phyloP scores from a whole-genome alignment of 306 rosid genomes.

The Prunus mume region DNA sequence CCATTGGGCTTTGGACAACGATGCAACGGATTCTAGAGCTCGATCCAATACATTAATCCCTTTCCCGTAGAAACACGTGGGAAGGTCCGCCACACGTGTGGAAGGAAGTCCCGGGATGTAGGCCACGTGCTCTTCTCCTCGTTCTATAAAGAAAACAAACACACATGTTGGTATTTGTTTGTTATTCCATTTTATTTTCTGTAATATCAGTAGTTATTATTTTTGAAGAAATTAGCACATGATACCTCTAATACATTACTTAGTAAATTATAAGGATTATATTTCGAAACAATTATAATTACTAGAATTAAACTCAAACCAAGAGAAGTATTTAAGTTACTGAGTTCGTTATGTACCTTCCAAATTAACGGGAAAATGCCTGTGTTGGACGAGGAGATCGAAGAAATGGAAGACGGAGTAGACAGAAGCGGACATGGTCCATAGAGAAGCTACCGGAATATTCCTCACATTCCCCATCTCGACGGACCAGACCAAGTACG shows the following conservation, averaged over 20 bases:
- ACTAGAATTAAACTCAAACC: no score
- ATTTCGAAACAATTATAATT: no score
- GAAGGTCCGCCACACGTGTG: conserved; percentile 26
- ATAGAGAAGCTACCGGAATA: conserved; percentile 13
- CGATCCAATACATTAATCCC: conserved; percentile 16
- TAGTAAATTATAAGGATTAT: no score
- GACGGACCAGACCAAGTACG: conserved; percentile 4
- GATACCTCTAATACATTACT: no score
- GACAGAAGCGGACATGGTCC: conserved; percentile 16
- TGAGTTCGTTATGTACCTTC: neutral
- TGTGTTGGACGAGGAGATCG: conserved; percentile 2
- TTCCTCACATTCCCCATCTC: conserved; percentile 8
- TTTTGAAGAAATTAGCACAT: no score
- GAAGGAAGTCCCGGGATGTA: conserved; percentile 17
- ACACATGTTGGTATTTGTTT: no score
- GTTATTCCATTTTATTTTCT: no score
- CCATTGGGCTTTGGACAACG: conserved; percentile 30
- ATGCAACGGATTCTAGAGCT: conserved; percentile 14
- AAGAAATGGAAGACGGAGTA: conserved; percentile 4
- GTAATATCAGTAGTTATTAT: no score
- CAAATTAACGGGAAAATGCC: neutral
- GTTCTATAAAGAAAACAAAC: neutral
- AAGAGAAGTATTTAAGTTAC: neutral
- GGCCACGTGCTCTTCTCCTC: neutral
- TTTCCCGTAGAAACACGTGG: conserved; percentile 18